These are phyloP conservation scores for Pseudozyma flocculosa DNA, from an alignment of 1,284 basidiomycete species.

Conservation along the genomic window DNA sequence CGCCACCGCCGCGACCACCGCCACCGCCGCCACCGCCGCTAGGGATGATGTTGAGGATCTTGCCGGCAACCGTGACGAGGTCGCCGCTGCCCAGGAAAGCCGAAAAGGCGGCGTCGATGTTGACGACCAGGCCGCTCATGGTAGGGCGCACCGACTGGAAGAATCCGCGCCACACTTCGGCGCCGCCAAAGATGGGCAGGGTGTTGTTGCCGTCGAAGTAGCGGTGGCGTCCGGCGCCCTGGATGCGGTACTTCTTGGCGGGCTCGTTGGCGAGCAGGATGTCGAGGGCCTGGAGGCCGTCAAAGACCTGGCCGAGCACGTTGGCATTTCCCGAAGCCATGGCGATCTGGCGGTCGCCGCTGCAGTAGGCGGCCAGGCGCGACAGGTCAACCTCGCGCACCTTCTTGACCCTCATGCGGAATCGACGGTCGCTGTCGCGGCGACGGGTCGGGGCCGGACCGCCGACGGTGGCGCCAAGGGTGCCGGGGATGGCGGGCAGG, in stretches of 20 bases:
- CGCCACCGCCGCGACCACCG: conserved; percentile 8
- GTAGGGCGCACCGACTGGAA: conserved; percentile 44
- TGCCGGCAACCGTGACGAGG: conserved; percentile 27
- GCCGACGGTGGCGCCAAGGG: conserved; percentile 9
- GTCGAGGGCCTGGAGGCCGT: conserved; percentile 32
- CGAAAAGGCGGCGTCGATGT: conserved; percentile 42
- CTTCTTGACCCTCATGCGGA: conserved; percentile 20
- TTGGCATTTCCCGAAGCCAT: conserved; percentile 22
- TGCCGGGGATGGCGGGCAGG: conserved; percentile 10
- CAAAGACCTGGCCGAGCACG: conserved; percentile 9
- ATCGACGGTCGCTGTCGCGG: conserved; percentile 10
- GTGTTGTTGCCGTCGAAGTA: conserved; percentile 33
- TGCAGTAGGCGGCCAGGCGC: conserved; percentile 18
- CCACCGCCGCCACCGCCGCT: conserved; percentile 18
- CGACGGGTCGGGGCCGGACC: background rate
- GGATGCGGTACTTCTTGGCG: conserved; percentile 2
- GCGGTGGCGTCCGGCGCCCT: conserved; percentile 1
- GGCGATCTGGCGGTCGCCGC: conserved; percentile 21
- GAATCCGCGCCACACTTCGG: conserved; percentile 38
- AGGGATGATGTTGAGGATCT: conserved; percentile 21
- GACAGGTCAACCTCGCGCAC: conserved; percentile 21
- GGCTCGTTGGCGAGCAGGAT: conserved; percentile 16
- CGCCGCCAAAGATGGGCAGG: conserved; percentile 29
- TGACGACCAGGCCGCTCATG: conserved; percentile 40
- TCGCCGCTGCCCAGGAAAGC: conserved; percentile 34